Percentiles rank a stretch among this genome's conserved stretches.
Evolutionary conservation across 1,139 yeast species (phyloP).

Genomic region (Blastobotrys arbuscula): DNA sequence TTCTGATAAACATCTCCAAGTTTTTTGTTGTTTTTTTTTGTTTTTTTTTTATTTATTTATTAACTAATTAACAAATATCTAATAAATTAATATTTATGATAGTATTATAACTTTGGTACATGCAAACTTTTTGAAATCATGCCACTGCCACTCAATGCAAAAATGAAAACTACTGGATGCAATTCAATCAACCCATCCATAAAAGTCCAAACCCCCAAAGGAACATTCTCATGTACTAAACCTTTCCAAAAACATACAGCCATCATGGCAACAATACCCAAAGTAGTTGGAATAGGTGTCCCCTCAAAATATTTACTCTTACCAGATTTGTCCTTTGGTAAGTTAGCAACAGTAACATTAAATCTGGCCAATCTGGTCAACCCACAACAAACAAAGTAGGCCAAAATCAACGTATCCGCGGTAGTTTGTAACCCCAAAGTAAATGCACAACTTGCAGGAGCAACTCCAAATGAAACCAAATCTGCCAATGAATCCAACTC

Average conservation of each 20-base stretch:
- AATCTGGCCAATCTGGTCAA: slow-evolving; percentile 90
- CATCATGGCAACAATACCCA: slow-evolving; percentile 52
- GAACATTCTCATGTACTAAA: slow-evolving; percentile 44
- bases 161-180: slow-evolving; percentile 63
- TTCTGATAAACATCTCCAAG: no score
- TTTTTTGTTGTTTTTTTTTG: no score
- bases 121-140: slow-evolving; percentile 87
- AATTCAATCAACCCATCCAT: slow-evolving; percentile 59
- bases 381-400: slow-evolving; percentile 90
- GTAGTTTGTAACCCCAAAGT: slow-evolving; percentile 85
- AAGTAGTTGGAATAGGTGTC: slow-evolving; percentile 87
- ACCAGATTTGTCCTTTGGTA: slow-evolving; percentile 83
- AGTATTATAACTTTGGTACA: slow-evolving; percentile 72
- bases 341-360: slow-evolving; percentile 85
- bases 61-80: no score
- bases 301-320: slow-evolving; percentile 88
- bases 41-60: no score
- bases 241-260: slow-evolving; percentile 57
- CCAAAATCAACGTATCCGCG: slow-evolving; percentile 65
- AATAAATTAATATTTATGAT: no score
- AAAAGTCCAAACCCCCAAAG: slow-evolving; percentile 65
- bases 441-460: slow-evolving; percentile 90
- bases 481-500: slow-evolving; percentile 96
- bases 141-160: slow-evolving; percentile 77
- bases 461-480: slow-evolving; percentile 84